Base-by-base conservation (phyloP, 2,329 filamentous ascomycete species). In the Akanthomyces lecanii region DNA sequence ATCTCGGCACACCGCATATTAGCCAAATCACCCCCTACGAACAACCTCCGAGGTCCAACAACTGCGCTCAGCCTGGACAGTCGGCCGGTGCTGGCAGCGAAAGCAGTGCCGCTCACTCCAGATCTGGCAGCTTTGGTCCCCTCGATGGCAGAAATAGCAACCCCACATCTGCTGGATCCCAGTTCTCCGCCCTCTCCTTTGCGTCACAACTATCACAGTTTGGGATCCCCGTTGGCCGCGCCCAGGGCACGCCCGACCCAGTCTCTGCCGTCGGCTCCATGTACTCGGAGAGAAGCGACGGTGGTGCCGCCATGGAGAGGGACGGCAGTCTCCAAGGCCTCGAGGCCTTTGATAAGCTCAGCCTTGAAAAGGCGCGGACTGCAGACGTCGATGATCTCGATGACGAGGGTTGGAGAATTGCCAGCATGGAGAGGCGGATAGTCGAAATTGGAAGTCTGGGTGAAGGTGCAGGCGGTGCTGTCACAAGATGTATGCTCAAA, bases 351-450 rank as follows among this genome's bases (percentile, higher is more conserved):
- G 92, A 96, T 67, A 88, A 93, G 74, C 76, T 96, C 69, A 90
- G 86, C 56, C 74, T 95, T 52, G 92, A 97, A 68, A 92, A 89
- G 75, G 92, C 92, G 42, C 84, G 91, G 66, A 90, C 88, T 28
- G 78, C 94, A 45, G 95, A 99, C 74, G 94, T 97, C 4, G 94
- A 97, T 70, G 94, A 98, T 68, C 78, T 99, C 55, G 94, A 98
- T 72, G 93, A 97, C 70, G 91, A 96, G 66, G 92, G 92, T 23
- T 99, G 95, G 95, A 87, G 90, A 72, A 93, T 96, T 58, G 95
- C 94, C 12, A 96, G 92, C 72, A 85, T 90, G 74, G 91, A 96
- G 73, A 90, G 91, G 68, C 86, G 92, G 70, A 96, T 99, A 66
- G 81, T 90, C 56, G 92, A 99, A 76, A 78, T 97, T 33, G 95